phyloP scores from a whole-genome alignment of 2,329 filamentous ascomycete species.

The Clarireedia monteithiana region DNA sequence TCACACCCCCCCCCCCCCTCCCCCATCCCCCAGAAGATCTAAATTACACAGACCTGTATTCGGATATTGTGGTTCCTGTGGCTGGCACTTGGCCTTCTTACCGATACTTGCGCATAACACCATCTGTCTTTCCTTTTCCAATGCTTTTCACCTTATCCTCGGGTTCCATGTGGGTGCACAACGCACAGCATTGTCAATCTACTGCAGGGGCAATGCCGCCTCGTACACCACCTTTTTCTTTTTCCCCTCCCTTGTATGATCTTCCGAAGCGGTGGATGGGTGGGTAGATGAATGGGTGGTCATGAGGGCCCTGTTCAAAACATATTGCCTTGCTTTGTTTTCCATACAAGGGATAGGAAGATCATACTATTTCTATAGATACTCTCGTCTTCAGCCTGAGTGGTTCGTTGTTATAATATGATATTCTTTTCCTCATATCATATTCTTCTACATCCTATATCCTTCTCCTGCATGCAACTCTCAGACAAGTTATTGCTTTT shows the following conservation, averaged over 20 bases:
- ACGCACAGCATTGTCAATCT: conserved; percentile 3
- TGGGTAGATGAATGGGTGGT: background rate
- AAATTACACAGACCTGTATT: conserved; percentile 1
- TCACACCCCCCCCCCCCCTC: no score
- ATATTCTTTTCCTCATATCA: conserved; percentile 5
- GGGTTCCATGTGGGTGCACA: background rate
- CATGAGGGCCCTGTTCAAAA: conserved; percentile 2
- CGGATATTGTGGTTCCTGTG: background rate
- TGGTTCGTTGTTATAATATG: conserved; percentile 1
- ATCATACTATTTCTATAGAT: background rate
- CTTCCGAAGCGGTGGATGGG: background rate
- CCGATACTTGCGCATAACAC: background rate
- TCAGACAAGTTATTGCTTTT: background rate
- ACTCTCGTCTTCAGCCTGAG: background rate
- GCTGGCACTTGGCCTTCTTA: background rate
- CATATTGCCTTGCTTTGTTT: conserved; percentile 4
- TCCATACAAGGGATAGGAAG: background rate
- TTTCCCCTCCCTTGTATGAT: background rate
- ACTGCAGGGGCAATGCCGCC: background rate
- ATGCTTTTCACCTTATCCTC: conserved; percentile 6
- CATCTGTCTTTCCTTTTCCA: background rate
- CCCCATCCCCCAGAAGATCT: background rate
- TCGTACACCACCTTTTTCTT: background rate
- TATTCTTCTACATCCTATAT: background rate
- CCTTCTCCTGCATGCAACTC: background rate